A percentile compares a stretch with the other conserved stretches of the same genome.
These are phyloP conservation scores for Phytophthora sansomeana DNA, from an alignment of 352 stramenopile species.

Conservation along the genomic window DNA sequence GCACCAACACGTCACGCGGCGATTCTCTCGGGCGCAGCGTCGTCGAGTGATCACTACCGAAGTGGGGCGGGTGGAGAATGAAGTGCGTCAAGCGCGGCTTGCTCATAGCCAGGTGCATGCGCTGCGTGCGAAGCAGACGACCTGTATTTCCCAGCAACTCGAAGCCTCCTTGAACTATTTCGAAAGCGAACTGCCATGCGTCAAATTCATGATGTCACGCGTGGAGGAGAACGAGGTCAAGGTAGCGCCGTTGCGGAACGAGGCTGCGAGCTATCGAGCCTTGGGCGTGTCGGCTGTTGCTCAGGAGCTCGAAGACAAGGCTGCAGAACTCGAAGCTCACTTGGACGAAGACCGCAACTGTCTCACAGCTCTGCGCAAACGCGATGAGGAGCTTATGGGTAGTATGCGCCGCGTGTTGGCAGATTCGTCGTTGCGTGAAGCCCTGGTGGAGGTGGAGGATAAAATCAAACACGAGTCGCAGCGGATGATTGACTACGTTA, in stretches of 20 bases:
- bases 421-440: slow-evolving; percentile 28
- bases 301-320: slow-evolving; percentile 62
- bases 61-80: slow-evolving; percentile 43
- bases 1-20: slow-evolving; percentile 54
- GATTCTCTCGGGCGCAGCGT: slow-evolving; percentile 45
- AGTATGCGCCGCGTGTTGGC: slow-evolving; percentile 41
- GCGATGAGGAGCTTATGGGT: slow-evolving; percentile 60
- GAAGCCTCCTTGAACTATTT: slow-evolving; percentile 79
- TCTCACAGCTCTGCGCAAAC: slow-evolving; percentile 51
- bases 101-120: slow-evolving; percentile 52
- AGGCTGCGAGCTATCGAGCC: slow-evolving; percentile 60
- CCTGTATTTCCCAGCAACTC: slow-evolving; percentile 64
- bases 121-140: slow-evolving; percentile 54
- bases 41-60: slow-evolving; percentile 48
- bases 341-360: slow-evolving; percentile 61
- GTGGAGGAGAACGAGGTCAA: slow-evolving; percentile 56
- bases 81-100: slow-evolving; percentile 48
- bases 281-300: slow-evolving; percentile 62
- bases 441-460: slow-evolving; percentile 39
- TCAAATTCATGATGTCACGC: slow-evolving; percentile 83
- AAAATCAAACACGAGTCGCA: slow-evolving; percentile 60
- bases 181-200: slow-evolving; percentile 74
- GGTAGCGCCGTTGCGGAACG: slow-evolving; percentile 43
- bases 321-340: slow-evolving; percentile 42
- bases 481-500: slow-evolving; percentile 72